Base-by-base conservation (phyloP, 352 stramenopile genomes). In the Pythium brachiatum region DNA sequence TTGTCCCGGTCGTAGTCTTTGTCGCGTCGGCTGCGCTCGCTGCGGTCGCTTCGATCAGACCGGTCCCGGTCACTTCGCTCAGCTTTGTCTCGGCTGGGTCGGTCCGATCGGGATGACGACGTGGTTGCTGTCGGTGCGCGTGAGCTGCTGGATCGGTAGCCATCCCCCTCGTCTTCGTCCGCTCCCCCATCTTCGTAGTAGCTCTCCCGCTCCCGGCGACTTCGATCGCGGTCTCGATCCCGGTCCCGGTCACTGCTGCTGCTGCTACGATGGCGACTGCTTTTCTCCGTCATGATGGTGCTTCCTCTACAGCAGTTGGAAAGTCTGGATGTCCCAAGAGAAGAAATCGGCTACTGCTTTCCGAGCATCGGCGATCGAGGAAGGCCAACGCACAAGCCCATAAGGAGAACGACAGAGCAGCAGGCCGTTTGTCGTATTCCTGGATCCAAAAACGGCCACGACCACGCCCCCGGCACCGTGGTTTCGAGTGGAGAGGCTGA, bases 1-100 rank as follows among this genome's bases (percentile, higher is more conserved):
- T 71, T 60, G 15, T 79, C 62, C 3, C 48, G 50, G 11, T 75
- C 64, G 1, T 68, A 56, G 7, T 87, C 76, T 47, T 48, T 61
- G 41, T 64, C 66, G 8, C 62, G 31, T 48, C 68, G 64, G 47
- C 75, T 56, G 16, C 68, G 68, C 2, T 69, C 57, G 13, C 48
- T 38, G 31, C 38, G 27, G n/a, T 41, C 15, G 34, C 79, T 66
- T n/a, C 65, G 63, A 23, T 76, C 60, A 23, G 5, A 9, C 3
- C 69, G 70, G 31, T 81, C 59, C 0, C 68, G 53, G 13, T 34
- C 29, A 34, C 29, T 34, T 34, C 69, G 58, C 20, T 69, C 67
- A 7, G 64, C 62, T 36, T 77, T 66, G 64, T 71, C 53, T 38
- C 78, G 58, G 7, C 68, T 62, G 12, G 70, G 61, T 7, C 61